Base-by-base conservation (phyloP, 1,284 basidiomycete genomes). In the Rhodotorula sp. region DNA sequence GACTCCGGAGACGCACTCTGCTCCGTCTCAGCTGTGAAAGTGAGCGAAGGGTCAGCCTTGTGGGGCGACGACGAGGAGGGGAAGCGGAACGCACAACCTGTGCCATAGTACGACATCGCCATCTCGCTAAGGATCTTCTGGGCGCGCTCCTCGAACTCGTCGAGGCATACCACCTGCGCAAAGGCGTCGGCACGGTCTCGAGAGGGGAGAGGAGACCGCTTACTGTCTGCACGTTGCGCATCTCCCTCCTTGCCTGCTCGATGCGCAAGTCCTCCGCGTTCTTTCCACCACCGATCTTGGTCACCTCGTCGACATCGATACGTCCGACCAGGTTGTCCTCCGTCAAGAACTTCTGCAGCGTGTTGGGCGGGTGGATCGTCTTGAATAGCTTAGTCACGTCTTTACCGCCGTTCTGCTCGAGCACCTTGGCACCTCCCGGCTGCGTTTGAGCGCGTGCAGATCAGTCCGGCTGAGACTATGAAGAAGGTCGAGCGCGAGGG, bases 21-120 rank as follows among this genome's bases (percentile, higher is more conserved):
- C 60, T 62, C 63, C 50, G 64, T 74, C 56, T 80, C 79, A 56
- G 80, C 79, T 44, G 75, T 68, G 10, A 58, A 70, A 15, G 51
- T 53, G n/a, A 70, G 73, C 37, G 66, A 73, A 44, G 19, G 19
- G 64, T 67, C 72, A 74, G 77, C 2, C 56, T 70, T 36, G 72
- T 65, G 19, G 60, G 58, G 15, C 72, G 61, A 7, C 56, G 29
- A 8, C 69, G 61, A 1, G 74, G 51, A 17, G 25, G 32, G 29
- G 25, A 32, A 34, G 39, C 17, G 53, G 4, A 5, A 62, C 66
- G 46, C 22, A 80, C 69, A 6, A 64, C 61, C 65, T 61, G 67
- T 51, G 67, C 77, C 34, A 62, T 66, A 67, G 25, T 67, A 67
- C 17, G 54, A 51, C 19, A 51, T 36, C 60, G 79, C 79, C 56